Evolutionary conservation across 306 rosid species (phyloP), one percentile per base, ranked within the genome.

Genomic region (Begonia peltatifolia): DNA sequence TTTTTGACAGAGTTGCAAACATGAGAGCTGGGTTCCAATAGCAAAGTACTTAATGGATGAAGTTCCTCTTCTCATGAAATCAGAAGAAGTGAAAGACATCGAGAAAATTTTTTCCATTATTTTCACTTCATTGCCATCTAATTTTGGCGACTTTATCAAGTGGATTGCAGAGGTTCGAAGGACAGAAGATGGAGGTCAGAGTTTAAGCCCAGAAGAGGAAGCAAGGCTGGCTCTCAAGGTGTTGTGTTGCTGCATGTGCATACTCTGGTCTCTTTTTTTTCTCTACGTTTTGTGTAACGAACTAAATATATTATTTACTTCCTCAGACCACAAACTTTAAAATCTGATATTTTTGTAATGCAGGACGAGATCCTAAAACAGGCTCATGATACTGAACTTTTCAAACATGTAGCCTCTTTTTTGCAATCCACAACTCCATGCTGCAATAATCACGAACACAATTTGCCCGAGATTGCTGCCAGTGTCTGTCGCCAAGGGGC

Each of bases 131-230:
- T 78, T 82, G 22, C 95, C 97, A 23, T 78, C 93, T 43, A 78
- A 82, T 63, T 89, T 80, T 74, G 83, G 79, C 59, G 87, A 85
- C 50, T 82, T 89, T 58, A 85, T 85, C 71, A 80, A 82, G 73
- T 89, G 97, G 97, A 49, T 89, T 55, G 97, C 95, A 54, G 95
- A 85, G 77, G 77, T 85, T 56, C 79, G 97, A 74, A 80, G 87
- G 63, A 73, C 53, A 52, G 97, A 89, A 62, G 97, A 89, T 57
- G 84, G 76, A 9, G 71, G 53, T 62, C 76, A 76, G 59, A 65
- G 78, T 61, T 60, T 90, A 64, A 85, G 94, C 69, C 58, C 65
- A 44, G 97, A 90, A 77, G 95, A 90, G 84, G 85, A 74, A 63
- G 75, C 92, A 51, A 83, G 95, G 71, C 73, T 80, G 30, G 46